Base-by-base conservation (phyloP, 306 rosid species). In the Hippophae rhamnoides region DNA sequence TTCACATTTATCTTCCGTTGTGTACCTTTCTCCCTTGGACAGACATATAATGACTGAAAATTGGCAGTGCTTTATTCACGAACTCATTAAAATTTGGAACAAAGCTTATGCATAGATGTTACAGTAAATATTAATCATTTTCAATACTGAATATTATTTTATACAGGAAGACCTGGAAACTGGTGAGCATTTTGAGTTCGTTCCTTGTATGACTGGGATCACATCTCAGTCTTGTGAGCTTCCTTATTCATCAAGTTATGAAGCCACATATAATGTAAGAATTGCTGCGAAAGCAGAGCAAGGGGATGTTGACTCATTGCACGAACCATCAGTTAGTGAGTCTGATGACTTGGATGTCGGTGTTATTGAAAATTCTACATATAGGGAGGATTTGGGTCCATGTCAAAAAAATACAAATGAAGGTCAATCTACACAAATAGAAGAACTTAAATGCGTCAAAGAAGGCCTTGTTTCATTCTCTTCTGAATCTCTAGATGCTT, bases 161-260 rank as follows among this genome's bases (percentile, higher is more conserved):
- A 56, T 65, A 60, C 67, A 90, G 97, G 97, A 84, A 63, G 83
- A 66, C 10, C 57, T 75, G n/a, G 89, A 79, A 66, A 74, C 77
- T 27, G 81, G 82, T 57, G 97, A 82, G 57, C 89, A 69, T 31
- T 77, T 67, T 60, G 64, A 75, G 76, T 84, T 69, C 72, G 56
- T 82, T 73, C 87, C 70, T 65, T 85, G 79, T 67, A 73, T 76
- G 52, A 76, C 77, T 40, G 84, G 71, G 72, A 72, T 73, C 45
- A 46, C 78, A 56, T 67, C 94, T 57, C 90, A 79, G 74, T 42
- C 84, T 64, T 69, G 80, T 69, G 70, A 65, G 10, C 41, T 82
- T 75, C 80, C 81, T 13, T 72, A 59, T 65, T 64, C 79, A 23
- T 68, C 86, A 63, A 75, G 69, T 63, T 72, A 38, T 65, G 75